Conservation (phyloP, 2,329 filamentous ascomycete genomes). For the Biscogniauxia sp. region DNA sequence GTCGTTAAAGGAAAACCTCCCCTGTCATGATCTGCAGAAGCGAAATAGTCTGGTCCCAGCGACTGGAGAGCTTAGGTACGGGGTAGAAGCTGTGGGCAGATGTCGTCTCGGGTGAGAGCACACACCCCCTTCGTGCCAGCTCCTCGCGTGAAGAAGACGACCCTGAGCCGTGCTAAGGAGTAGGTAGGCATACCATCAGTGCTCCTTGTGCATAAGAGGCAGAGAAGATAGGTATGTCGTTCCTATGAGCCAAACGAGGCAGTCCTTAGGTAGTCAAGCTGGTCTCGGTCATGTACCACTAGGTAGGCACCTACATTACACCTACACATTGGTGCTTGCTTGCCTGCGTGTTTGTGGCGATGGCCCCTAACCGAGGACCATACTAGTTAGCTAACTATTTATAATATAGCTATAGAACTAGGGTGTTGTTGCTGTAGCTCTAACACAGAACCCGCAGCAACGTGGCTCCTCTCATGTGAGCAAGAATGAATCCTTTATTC, state of each 20-base stretch:
- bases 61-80: neutral
- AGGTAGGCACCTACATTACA: neutral
- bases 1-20: neutral
- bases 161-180: too few species aligned
- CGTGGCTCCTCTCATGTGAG: too few species aligned
- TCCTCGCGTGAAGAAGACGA: neutral
- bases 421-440: too few species aligned
- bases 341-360: too few species aligned
- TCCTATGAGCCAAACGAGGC: neutral
- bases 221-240: neutral
- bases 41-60: neutral
- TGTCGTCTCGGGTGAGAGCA: neutral
- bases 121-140: neutral
- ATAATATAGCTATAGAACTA: too few species aligned
- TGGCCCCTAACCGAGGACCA: too few species aligned
- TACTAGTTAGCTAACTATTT: too few species aligned
- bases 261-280: neutral
- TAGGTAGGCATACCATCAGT: neutral
- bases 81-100: neutral
- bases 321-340: too few species aligned
- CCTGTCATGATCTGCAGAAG: neutral
- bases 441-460: too few species aligned
- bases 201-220: neutral
- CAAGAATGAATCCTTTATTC: too few species aligned
- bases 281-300: neutral